A percentile compares a stretch with the other conserved stretches of the same genome.
Conservation (phyloP, 371 early-diverging fungal genomes). For the Mortierella sp. region DNA sequence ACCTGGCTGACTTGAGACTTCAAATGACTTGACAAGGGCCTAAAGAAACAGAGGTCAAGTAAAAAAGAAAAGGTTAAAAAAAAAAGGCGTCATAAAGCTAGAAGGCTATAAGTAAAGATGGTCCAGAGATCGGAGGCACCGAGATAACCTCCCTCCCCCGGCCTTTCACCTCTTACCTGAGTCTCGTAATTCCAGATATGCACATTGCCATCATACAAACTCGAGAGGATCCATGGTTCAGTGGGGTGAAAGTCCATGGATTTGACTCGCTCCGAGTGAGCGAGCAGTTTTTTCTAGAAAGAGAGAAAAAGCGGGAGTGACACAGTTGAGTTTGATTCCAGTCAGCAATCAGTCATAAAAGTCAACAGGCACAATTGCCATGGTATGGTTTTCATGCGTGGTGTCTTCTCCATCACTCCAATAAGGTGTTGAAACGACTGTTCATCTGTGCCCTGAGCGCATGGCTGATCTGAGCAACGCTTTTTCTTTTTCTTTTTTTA, state of each 20-base stretch:
- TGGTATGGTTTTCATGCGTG: background rate
- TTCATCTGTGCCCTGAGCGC: background rate
- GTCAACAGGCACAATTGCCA: background rate
- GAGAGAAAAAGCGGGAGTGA: background rate
- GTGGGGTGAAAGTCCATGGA: slow-evolving; percentile 99
- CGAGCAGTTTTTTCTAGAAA: slow-evolving; percentile 73
- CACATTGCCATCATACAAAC: slow-evolving; percentile 97
- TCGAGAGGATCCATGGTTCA: slow-evolving; percentile 98
- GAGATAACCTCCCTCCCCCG: background rate
- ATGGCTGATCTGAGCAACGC: background rate
- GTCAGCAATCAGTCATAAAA: background rate
- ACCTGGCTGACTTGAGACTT: slow-evolving; percentile 92
- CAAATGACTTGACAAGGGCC: slow-evolving; percentile 96
- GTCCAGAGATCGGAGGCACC: background rate
- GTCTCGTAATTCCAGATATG: slow-evolving; percentile 99
- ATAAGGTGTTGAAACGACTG: background rate
- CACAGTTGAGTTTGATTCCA: background rate
- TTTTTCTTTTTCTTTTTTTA: too few relatives aligned
- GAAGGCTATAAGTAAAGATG: background rate
- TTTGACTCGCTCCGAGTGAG: slow-evolving; percentile 97
- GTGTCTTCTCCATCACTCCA: background rate
- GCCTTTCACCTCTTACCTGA: slow-evolving; percentile 67
- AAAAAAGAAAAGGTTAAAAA: background rate
- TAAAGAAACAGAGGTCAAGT: slow-evolving; percentile 38
- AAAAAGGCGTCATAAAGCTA: background rate